Percentiles rank a stretch among this genome's conserved stretches.
Evolutionary conservation across 1,284 basidiomycete species (phyloP).

Genomic region (Rugosomyces carneus): DNA sequence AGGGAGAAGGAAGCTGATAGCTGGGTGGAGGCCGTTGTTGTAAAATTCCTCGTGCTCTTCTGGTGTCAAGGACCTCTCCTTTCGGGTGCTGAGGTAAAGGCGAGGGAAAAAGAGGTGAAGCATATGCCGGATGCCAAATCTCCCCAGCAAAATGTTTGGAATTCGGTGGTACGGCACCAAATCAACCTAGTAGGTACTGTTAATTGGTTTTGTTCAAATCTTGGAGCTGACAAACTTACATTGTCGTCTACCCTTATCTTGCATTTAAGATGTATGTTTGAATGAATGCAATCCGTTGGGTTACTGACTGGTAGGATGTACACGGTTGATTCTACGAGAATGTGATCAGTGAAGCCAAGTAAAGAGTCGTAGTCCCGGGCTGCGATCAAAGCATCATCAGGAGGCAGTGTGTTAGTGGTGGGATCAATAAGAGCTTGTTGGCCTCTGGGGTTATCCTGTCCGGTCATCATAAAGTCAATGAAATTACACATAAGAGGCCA

Average conservation of each 20-base stretch:
- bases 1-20: conserved; percentile 2
- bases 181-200: too few species aligned
- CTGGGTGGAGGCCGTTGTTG: conserved; percentile 12
- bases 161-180: neutral
- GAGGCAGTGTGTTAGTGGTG: too few species aligned
- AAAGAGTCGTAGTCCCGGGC: conserved; percentile 9
- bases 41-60: conserved; percentile 10
- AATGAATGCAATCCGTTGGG: neutral
- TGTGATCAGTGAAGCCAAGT: neutral
- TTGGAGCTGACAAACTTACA: conserved; percentile 1
- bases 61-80: conserved; percentile 4
- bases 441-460: too few species aligned
- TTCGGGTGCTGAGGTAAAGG: neutral
- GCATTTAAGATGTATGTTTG: neutral
- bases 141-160: conserved; percentile 5
- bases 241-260: neutral
- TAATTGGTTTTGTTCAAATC: too few species aligned
- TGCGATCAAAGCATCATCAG: too few species aligned
- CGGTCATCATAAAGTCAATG: too few species aligned
- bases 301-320: neutral
- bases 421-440: too few species aligned
- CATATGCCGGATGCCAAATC: neutral
- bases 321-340: neutral
- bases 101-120: conserved; percentile 2
- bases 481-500: too few species aligned